Base-by-base conservation (phyloP, 1,139 yeast species). In the Zygosaccharomyces pseudobailii region DNA sequence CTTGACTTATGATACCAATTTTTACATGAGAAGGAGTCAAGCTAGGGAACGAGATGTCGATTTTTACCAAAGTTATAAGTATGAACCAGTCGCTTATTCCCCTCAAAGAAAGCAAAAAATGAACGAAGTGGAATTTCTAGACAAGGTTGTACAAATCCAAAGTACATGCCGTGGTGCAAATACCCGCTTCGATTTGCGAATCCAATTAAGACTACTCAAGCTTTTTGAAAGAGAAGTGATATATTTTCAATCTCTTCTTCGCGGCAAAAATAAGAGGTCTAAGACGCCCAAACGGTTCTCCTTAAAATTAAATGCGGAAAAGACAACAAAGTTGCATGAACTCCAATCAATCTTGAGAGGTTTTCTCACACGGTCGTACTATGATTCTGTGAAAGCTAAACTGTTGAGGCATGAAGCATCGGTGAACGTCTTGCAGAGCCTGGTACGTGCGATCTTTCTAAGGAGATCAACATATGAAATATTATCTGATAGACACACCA, bases 131-230 rank as follows among this genome's bases (percentile, higher is more conserved):
- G 67, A 69, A 24, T 69, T 68, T 51, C 46, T 71, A 36, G 66
- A 65, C 10, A 62, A 62, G 4, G 63, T 74, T 8, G 61, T 71
- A 27, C 54, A 56, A 48, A 69, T 84, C 27, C 92, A 85, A 61
- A 75, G 88, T 0, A 66, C 81, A 27, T 74, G 84, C 6, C 71
- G 86, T 55, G 92, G 90, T 24, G 82, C 86, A 1, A 72, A 78
- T 45, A 69, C 79, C 52, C 73, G 94, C 42, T 85, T 82, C 62
- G 68, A 68, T 24, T 71, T 82, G 71, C 82, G 80, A 63, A 84
- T 84, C 34, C 76, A 78, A 55, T 75, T 56, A 19, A 56, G 62
- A 17, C 53, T 66, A n/a, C 42, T 72, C 6, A 53, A 56, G 1
- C 50, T 65, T 20, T 61, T 69, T 47, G 65, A 63, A 38, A 44